Base-by-base conservation (phyloP, 2,329 filamentous ascomycete species). In the Teratosphaeria gauchensis region DNA sequence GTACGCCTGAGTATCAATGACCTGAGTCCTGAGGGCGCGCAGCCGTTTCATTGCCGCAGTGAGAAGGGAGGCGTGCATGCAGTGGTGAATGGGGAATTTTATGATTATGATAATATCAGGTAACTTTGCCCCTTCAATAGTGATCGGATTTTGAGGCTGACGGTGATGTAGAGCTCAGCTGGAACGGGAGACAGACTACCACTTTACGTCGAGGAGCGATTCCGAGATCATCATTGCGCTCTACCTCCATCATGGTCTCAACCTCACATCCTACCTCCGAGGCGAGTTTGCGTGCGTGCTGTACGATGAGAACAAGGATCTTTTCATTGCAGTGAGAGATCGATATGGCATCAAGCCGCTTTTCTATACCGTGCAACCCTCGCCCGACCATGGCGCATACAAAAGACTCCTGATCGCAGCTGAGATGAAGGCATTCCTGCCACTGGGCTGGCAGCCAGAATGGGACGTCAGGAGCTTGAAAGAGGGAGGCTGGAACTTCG, bases 31-130 rank as follows among this genome's bases (percentile, higher is more conserved):
- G 68, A 69, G n/a, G 81, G 77, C 1, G 65, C 68, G 4, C 81
- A 82, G 62, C 81, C 80, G 5, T 66, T 72, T 38, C 67, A 71
- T 56, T 24, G 42, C 7, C 59, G 58, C 14, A 48, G 61, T 7
- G 56, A 62, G 19, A 55, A 55, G 51, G 63, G 58, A 9, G 73
- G 76, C 56, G 72, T 84, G 19, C 80, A 84, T 65, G 80, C 80
- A 1, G 76, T 84, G n/a, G 79, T 84, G 28, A 84, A 82, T 59
- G 82, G 82, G 31, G 82, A 84, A 66, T 73, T 84, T n/a, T 84
- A 84, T 66, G 79, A 81, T 63, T 73, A 78, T 59, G 78, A 82
- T 54, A 64, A 68, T 11, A 72, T 81, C 12, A 74, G 79, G 42
- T 48, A n/a, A 48, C 16, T 48, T 21, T n/a, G 4, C 4, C 19